Base-by-base conservation (phyloP, 768 basidiomycete genomes). In the Mycena filopes region DNA sequence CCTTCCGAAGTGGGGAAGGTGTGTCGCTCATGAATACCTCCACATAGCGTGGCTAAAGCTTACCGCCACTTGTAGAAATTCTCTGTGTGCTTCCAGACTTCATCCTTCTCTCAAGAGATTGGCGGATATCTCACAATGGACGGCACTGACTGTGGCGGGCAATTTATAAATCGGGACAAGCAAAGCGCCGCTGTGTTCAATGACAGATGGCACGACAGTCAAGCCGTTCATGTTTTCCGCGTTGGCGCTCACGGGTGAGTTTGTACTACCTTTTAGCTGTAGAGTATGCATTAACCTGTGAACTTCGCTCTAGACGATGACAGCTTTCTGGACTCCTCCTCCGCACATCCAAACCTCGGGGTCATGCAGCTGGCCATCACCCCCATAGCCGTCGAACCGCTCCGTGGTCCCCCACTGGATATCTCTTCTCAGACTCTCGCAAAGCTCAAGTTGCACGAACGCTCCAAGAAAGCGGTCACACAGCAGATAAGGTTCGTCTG, bases 371-470 rank as follows among this genome's bases (percentile, higher is more conserved):
- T 55, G 18, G 12, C 2, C n/a, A 40, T 55, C 25, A 10, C 6
- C 9, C 53, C 53, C 18, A 38, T 55, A 28, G 28, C 15, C 46
- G 26, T 26, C 38, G 0, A 2, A 3, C 7, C n/a, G n/a, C 26
- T 21, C 7, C 29, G 3, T 6, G n/a, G n/a, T n/a, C n/a, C n/a
- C n/a, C n/a, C n/a, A n/a, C n/a, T n/a, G n/a, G n/a, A n/a, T n/a
- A n/a, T n/a, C n/a, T n/a, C n/a, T n/a, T n/a, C n/a, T 36, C 20
- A 12, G 9, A 12, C 41, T 20, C 40, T 82, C n/a, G n/a, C 79
- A 79, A 25, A 82, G 20, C 28, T 63, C 28, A 65, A 55, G 28
- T 28, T 64, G 1, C 62, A 68, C 18, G 62, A 64, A 20, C 60
- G 56, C 18, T 29, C 56, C n/a, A 67, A 67, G 57, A 67, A 67